Percentiles rank a stretch among this genome's conserved stretches.
phyloP scores from a whole-genome alignment of 441 rosid genomes.

The Biscutella auriculata region DNA sequence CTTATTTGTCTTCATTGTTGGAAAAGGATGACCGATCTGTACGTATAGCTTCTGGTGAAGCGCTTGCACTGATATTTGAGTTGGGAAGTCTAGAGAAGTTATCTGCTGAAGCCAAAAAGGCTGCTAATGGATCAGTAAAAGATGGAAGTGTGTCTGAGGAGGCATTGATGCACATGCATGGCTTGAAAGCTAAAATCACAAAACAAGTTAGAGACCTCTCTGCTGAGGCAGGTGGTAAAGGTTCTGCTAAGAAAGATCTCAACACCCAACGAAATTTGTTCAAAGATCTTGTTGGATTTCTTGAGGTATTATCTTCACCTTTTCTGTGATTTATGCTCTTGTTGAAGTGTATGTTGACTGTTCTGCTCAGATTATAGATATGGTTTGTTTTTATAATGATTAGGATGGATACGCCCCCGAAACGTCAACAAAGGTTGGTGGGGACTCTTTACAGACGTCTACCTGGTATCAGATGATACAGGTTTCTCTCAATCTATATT shows the following conservation, averaged over 20 bases:
- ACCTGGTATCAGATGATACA: slow-evolving; percentile 72
- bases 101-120: slow-evolving; percentile 32
- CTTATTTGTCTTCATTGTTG: slow-evolving; percentile 59
- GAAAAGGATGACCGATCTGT: slow-evolving; percentile 79
- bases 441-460: slow-evolving; percentile 45
- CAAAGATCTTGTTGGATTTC: slow-evolving; percentile 62
- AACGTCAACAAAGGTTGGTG: slow-evolving; percentile 57
- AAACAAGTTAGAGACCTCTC: slow-evolving; percentile 71
- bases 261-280: slow-evolving; percentile 72
- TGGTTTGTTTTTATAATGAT: not conserved
- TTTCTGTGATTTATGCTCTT: not conserved
- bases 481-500: slow-evolving; percentile 30
- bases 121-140: slow-evolving; percentile 31
- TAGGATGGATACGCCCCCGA: slow-evolving; percentile 62
- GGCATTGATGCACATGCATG: slow-evolving; percentile 41
- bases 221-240: slow-evolving; percentile 88
- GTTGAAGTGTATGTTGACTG: slow-evolving; percentile 3
- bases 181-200: slow-evolving; percentile 50
- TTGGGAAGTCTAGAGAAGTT: slow-evolving; percentile 58
- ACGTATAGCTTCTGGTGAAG: slow-evolving; percentile 95
- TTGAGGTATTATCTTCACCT: slow-evolving; percentile 48
- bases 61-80: slow-evolving; percentile 75
- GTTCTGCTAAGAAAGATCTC: slow-evolving; percentile 87
- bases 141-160: slow-evolving; percentile 48
- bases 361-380: not conserved